A percentile compares a stretch with the other conserved stretches of the same genome.
These are phyloP conservation scores for Claviceps maximensis DNA, from an alignment of 2,329 filamentous ascomycete species.

Conservation along the genomic window DNA sequence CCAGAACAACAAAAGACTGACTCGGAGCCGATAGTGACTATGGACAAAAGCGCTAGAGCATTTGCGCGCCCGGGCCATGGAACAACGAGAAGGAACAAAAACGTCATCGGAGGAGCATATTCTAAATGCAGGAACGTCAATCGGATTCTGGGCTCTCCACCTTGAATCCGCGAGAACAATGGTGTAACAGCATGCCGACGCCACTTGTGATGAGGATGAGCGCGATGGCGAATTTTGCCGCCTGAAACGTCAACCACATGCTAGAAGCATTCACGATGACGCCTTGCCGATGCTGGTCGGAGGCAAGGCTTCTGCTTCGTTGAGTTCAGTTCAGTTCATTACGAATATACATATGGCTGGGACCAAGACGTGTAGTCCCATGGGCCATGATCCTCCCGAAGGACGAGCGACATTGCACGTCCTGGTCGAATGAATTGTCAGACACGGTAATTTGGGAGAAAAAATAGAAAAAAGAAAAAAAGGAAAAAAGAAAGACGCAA, in stretches of 20 bases:
- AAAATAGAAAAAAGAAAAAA: no score
- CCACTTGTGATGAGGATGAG: no score
- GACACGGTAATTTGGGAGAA: slow-evolving; percentile 1
- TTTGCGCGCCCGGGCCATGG: neutral
- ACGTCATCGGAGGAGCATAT: neutral
- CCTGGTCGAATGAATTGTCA: neutral
- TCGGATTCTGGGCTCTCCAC: neutral
- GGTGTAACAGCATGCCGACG: neutral
- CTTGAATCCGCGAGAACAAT: neutral
- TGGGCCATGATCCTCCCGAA: neutral
- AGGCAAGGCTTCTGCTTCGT: neutral
- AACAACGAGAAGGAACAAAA: neutral
- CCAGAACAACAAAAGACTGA: neutral
- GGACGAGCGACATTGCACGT: neutral
- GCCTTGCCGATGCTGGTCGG: neutral
- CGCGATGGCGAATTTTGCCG: neutral
- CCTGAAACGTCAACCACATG: neutral
- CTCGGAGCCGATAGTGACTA: slow-evolving; percentile 1
- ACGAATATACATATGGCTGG: neutral
- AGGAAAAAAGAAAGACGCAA: no score
- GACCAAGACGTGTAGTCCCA: neutral
- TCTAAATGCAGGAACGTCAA: neutral
- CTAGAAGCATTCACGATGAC: neutral
- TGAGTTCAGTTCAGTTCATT: neutral
- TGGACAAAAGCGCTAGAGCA: neutral